Base-by-base conservation (phyloP, 1,284 basidiomycete genomes). In the Tylopilus orsonianus region DNA sequence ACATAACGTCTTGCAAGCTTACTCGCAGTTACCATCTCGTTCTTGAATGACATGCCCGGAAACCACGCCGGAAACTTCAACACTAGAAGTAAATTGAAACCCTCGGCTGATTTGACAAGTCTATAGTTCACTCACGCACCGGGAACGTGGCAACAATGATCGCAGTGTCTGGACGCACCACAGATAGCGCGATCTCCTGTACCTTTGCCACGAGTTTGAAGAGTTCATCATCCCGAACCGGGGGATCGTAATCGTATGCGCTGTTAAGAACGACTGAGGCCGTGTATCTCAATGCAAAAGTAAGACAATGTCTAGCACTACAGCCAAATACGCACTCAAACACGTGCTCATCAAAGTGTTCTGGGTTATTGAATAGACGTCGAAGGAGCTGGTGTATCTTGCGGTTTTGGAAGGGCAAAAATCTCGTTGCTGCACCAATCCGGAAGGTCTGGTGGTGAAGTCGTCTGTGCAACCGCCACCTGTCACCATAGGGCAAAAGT, bases 101-200 rank as follows among this genome's bases (percentile, higher is more conserved):
- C 12, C 24, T 4, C 16, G 12, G 8, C 14, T 23, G 14, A 13
- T 29, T 14, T 14, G 6, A 34, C 19, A 29, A 3, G 14, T 1
- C 24, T 12, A 5, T 1, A 23, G 27, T 27, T 29, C 26, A 34
- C 60, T 36, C 27, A 60, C 57, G 7, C 1, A 34, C 22, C 1
- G 59, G 59, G 20, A 59, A 56, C 3, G 57, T 29, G 12, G 14
- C 40, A 7, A 52, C 4, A 3, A 51, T 7, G 16, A 52, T 22
- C 9, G 41, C 41, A 5, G 13, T 23, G n/a, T 42, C 41, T 8
- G 41, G 29, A 22, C 41, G 41, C 30, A 42, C 41, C 8, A 42
- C 30, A 14, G 29, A 32, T 8, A 1, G 2, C n/a, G 9, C 41
- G 19, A 33, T 23, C 8, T 42, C 20, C 18, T 42, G 41, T 9